Base-by-base conservation (phyloP, 257 asterid species). In the Nicotiana benthamiana region DNA sequence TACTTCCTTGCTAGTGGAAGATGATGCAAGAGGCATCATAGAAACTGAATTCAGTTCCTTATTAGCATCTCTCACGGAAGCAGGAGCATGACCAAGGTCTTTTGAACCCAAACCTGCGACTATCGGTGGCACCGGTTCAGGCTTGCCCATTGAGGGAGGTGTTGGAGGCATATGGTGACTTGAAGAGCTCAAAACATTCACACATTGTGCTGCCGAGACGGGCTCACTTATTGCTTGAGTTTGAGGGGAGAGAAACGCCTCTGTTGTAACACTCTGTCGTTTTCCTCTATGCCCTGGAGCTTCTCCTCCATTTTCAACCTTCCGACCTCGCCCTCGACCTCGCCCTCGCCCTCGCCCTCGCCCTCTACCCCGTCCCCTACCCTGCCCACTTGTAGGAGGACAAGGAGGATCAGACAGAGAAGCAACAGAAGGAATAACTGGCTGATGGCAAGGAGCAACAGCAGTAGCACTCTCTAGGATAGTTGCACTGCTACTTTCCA, bases 261-360 rank as follows among this genome's bases (percentile, higher is more conserved):
- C 91, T 74, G 68, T 48, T 48, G 81, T 68, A 26, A 74, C 22
- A 52, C 81, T 79, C 85, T 88, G 94, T 83, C 85, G 92, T 87
- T 89, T 95, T 43, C 97, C 98, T 60, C 95, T 85, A 79, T 92
- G 94, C 83, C 93, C 86, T 67, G 94, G 88, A 64, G 90, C 86
- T 86, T 93, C 99, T 85, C 90, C 96, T 15, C 83, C 91, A 80
- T 83, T 80, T 79, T 85, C 91, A 82, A 89, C 65, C 79, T 90
- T 92, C 56, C 94, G 90, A 48, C 97, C 97, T 82, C 93, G 83
- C 4, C 84, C 86, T 28, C 32, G 32, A 28, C n/a, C n/a, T n/a
- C n/a, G n/a, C n/a, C n/a, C n/a, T 80, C 80, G 78, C 53, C 87
- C 79, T 60, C 94, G 90, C n/a, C 97, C 97, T 81, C 93, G 83